These are phyloP conservation scores for Fusarium zealandicum DNA, from an alignment of 2,329 filamentous ascomycete genomes.

Conservation along the genomic window DNA sequence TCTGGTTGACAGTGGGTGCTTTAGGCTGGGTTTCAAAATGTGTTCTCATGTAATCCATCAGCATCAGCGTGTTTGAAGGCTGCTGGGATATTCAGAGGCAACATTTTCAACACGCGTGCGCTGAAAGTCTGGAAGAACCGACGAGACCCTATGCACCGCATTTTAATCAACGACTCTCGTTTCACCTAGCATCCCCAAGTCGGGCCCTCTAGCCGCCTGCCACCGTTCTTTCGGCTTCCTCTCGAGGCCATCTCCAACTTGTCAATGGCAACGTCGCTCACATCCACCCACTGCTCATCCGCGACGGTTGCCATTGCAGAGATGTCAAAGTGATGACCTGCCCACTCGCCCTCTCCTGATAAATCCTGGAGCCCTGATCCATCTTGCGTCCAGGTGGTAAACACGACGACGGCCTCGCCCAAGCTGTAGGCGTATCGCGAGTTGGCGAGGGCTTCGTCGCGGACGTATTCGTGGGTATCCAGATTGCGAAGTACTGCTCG, in stretches of 20 bases:
- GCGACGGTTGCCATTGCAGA: background rate
- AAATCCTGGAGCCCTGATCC: background rate
- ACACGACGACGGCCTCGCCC: conserved; percentile 2
- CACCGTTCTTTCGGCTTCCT: background rate
- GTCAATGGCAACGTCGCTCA: background rate
- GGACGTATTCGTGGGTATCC: conserved; percentile 10
- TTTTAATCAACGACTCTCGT: no score
- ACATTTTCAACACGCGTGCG: no score
- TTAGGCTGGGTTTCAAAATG: no score
- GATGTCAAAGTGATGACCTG: conserved; percentile 7
- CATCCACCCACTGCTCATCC: background rate
- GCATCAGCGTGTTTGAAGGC: no score
- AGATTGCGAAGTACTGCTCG: conserved; percentile 21
- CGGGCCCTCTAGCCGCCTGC: background rate
- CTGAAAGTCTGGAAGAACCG: no score
- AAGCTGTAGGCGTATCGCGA: conserved; percentile 1
- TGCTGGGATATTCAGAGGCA: no score
- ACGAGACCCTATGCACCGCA: no score
- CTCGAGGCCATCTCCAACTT: background rate
- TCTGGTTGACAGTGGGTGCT: no score
- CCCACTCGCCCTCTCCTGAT: background rate
- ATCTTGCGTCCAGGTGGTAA: background rate
- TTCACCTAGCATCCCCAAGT: background rate
- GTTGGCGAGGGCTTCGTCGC: background rate
- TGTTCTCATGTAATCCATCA: no score